Evolutionary conservation across 257 asterid genomes (phyloP).

Genomic region (Galeopsis tetrahit): DNA sequence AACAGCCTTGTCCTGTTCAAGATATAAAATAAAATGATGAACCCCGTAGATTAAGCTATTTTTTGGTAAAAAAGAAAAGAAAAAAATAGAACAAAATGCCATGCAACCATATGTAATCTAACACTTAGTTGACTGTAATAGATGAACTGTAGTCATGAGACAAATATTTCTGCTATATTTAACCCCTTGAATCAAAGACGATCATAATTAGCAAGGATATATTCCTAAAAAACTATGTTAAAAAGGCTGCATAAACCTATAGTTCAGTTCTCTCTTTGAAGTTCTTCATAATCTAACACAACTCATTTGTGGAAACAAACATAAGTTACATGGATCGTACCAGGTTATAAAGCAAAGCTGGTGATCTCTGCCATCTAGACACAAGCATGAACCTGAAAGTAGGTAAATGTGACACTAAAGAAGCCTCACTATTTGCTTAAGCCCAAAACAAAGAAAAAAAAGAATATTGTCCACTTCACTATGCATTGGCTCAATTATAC

Average conservation of each 20-base stretch:
- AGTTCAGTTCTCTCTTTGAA: background rate
- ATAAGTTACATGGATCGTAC: conserved; percentile 42
- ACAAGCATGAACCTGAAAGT: conserved; percentile 74
- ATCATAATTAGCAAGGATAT: background rate
- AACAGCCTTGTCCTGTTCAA: background rate
- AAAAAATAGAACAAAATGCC: background rate
- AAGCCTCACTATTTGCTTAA: background rate
- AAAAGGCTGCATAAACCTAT: background rate
- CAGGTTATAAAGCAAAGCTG: conserved; percentile 69
- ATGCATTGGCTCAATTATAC: background rate
- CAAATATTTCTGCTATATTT: background rate
- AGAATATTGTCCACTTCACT: background rate
- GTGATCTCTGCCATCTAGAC: conserved; percentile 58
- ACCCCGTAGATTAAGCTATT: background rate
- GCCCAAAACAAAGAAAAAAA: background rate
- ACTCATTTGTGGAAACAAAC: conserved; percentile 15
- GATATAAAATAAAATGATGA: background rate
- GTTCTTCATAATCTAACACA: background rate
- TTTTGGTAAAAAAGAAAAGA: background rate
- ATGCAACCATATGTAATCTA: background rate
- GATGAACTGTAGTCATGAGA: background rate
- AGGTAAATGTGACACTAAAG: background rate
- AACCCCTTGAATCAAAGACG: conserved; percentile 2
- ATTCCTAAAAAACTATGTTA: background rate
- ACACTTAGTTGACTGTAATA: background rate